Conservation (phyloP, 495 filamentous ascomycete species). For the Jackrogersella multiformis region DNA sequence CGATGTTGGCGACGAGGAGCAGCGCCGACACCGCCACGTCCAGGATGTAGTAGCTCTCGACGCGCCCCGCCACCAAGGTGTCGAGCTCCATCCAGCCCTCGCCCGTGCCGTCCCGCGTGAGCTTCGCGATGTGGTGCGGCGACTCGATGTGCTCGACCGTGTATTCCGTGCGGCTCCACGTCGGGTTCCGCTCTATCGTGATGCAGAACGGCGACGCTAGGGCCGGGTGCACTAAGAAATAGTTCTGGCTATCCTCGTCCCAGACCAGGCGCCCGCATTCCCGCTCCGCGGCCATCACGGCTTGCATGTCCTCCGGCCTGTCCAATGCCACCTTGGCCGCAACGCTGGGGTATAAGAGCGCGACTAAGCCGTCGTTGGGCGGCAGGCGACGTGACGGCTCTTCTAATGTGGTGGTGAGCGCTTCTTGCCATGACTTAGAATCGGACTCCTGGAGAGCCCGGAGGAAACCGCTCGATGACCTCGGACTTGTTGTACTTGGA, state of each 20-base stretch:
- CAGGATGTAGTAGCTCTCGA: constrained; percentile 74
- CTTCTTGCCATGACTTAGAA: constrained; percentile 59
- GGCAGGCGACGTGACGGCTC: constrained; percentile 63
- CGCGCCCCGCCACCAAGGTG: constrained; percentile 58
- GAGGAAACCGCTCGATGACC: constrained; percentile 40
- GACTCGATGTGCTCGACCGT: constrained; percentile 69
- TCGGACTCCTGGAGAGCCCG: constrained; percentile 56
- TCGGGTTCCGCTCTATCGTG: constrained; percentile 60
- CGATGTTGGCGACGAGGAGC: constrained; percentile 72
- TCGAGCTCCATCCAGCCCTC: constrained; percentile 63
- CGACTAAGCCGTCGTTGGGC: constrained; percentile 74
- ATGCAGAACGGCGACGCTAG: constrained; percentile 67
- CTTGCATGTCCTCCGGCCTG: constrained; percentile 66
- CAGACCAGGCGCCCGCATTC: constrained; percentile 78
- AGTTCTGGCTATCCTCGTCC: constrained; percentile 67
- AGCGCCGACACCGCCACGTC: constrained; percentile 76
- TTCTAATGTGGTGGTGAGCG: constrained; percentile 69
- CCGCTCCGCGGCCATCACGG: constrained; percentile 71
- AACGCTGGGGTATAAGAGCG: constrained; percentile 73
- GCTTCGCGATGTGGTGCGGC: constrained; percentile 59
- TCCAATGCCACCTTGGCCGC: constrained; percentile 77
- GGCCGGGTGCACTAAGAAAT: constrained; percentile 77
- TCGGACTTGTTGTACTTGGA: constrained; percentile 30
- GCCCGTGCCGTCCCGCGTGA: constrained; percentile 63
- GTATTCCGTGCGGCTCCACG: constrained; percentile 66